These are phyloP conservation scores for Fusarium sp. DNA, from an alignment of 2,329 filamentous ascomycete genomes.

Conservation along the genomic window DNA sequence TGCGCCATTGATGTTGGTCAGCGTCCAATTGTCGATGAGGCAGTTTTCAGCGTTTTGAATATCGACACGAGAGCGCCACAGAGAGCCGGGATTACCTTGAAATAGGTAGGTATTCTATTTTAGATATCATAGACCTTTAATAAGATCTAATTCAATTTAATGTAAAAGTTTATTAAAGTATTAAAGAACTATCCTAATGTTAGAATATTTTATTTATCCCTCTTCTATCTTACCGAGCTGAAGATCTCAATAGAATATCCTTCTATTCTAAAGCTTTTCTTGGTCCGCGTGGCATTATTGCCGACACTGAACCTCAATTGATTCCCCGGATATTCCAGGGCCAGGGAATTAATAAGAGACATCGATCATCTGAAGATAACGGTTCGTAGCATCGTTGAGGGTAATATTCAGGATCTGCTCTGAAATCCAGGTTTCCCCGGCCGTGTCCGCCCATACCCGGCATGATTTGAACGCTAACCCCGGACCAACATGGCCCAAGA, in stretches of 20 bases:
- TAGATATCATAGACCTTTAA: no score
- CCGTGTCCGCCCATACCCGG: slow-evolving; percentile 26
- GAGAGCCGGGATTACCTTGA: slow-evolving; percentile 26
- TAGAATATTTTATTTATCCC: no score
- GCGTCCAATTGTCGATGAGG: not conserved
- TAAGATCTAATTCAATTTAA: no score
- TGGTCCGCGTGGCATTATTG: slow-evolving; percentile 4
- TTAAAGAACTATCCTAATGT: no score
- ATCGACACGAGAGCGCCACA: slow-evolving; percentile 16
- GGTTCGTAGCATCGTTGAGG: slow-evolving; percentile 2
- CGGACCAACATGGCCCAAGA: slow-evolving; percentile 36
- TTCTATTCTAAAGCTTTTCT: no score
- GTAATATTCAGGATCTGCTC: slow-evolving; percentile 16
- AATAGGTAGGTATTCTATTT: no score
- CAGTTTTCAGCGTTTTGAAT: slow-evolving; percentile 9
- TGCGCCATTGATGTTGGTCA: not conserved
- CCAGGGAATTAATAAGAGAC: slow-evolving; percentile 1
- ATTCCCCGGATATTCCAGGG: slow-evolving; percentile 25
- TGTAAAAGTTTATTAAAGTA: no score
- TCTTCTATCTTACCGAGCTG: no score
- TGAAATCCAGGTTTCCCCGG: slow-evolving; percentile 29
- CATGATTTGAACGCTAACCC: slow-evolving; percentile 41
- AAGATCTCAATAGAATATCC: no score
- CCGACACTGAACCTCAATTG: slow-evolving; percentile 8
- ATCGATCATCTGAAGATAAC: not conserved